Conservation (phyloP, 73 alveolate genomes). For the Tetrahymena malaccensis region DNA sequence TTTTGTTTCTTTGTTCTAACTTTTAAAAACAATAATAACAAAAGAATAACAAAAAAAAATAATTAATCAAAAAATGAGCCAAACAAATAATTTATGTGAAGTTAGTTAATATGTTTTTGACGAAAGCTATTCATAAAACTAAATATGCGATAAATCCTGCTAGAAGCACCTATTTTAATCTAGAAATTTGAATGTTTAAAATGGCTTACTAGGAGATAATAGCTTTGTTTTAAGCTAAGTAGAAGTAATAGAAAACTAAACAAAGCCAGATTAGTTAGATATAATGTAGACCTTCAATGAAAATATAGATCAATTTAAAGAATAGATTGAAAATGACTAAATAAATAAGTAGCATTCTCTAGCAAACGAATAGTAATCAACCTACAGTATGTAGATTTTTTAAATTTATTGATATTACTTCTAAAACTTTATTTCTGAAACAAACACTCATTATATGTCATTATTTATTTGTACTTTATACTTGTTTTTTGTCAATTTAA, state of each 20-base stretch:
- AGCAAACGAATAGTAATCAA: no score
- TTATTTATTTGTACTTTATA: no score
- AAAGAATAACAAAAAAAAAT: not conserved
- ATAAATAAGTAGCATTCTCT: no score
- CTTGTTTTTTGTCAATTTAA: no score
- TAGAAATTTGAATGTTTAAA: not conserved
- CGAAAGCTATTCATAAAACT: not conserved
- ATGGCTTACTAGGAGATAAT: not conserved
- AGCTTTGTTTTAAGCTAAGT: not conserved
- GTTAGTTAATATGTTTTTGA: not conserved
- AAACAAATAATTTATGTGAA: no score
- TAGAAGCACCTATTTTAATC: not conserved
- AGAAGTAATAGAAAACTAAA: not conserved
- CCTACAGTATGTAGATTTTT: no score
- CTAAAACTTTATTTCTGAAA: no score
- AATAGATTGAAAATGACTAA: no score
- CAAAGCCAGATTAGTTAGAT: not conserved
- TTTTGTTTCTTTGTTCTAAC: no score
- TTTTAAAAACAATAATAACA: no score
- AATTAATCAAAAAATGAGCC: not conserved
- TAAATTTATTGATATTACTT: no score
- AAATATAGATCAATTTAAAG: not conserved
- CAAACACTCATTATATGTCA: no score
- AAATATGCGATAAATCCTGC: not conserved
- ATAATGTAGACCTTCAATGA: not conserved